These are phyloP conservation scores for Roridomyces roridus DNA, from an alignment of 768 basidiomycete genomes.

Conservation along the genomic window DNA sequence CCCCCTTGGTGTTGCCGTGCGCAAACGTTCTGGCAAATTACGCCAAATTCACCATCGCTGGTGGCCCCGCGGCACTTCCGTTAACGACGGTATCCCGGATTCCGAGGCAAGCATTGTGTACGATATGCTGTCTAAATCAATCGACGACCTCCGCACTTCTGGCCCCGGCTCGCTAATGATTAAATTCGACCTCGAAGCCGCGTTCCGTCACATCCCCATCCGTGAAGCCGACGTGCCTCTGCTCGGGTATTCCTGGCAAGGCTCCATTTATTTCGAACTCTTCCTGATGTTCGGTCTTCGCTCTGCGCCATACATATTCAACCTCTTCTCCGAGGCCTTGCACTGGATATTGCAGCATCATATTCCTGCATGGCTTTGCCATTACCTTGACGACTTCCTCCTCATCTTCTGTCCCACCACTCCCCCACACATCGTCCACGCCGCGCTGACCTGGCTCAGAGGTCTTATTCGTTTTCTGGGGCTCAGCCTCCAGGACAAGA, in stretches of 20 bases:
- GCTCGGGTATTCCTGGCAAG: constrained; percentile 38
- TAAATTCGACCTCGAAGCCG: constrained; percentile 42
- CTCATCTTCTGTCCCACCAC: constrained; percentile 25
- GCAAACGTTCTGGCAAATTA: constrained; percentile 28
- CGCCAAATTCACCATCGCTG: too few relatives aligned
- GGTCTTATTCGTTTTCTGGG: constrained; percentile 32
- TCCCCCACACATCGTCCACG: not conserved
- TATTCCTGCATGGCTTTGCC: constrained; percentile 34
- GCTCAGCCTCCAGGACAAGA: constrained; percentile 33
- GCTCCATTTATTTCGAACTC: constrained; percentile 32
- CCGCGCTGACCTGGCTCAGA: constrained; percentile 35
- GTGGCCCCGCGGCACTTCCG: constrained; percentile 28
- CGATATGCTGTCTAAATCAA: constrained; percentile 30
- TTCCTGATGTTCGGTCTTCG: constrained; percentile 38
- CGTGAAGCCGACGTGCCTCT: constrained; percentile 35
- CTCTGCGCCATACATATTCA: too few relatives aligned
- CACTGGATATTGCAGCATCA: constrained; percentile 47
- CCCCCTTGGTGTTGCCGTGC: constrained; percentile 28
- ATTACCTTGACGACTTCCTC: constrained; percentile 45
- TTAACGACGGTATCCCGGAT: constrained; percentile 38
- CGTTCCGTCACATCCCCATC: constrained; percentile 43
- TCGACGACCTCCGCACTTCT: constrained; percentile 27
- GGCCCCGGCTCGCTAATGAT: constrained; percentile 35
- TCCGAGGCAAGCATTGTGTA: constrained; percentile 33
- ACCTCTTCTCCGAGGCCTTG: too few relatives aligned